phyloP scores from a whole-genome alignment of 345 rosid species.

The Pseudoturritis turrita region DNA sequence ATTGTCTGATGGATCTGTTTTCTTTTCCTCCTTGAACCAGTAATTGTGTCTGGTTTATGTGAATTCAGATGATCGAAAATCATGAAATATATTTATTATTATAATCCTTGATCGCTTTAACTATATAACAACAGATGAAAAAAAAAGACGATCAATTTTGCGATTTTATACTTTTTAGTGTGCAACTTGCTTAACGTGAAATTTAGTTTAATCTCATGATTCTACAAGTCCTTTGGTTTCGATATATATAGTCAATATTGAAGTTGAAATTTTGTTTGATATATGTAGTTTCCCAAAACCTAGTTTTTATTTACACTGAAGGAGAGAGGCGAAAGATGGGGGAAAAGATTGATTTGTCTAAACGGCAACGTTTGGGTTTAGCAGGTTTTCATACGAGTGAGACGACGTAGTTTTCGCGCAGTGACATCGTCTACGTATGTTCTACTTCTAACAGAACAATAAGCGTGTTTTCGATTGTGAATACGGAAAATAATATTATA shows the following conservation, averaged over 20 bases:
- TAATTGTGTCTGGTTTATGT: background rate
- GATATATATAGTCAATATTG: background rate
- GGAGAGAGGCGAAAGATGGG: background rate
- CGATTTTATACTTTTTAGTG: too few species aligned
- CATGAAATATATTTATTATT: background rate
- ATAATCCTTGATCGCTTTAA: too few species aligned
- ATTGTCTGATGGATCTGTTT: background rate
- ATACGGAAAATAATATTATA: background rate
- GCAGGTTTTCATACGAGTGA: background rate
- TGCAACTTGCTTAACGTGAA: background rate
- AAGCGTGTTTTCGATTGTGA: background rate
- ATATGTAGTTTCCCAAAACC: too few species aligned
- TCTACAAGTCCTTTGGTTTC: background rate
- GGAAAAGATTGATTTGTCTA: background rate
- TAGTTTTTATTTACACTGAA: too few species aligned
- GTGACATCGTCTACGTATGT: background rate
- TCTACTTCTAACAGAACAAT: background rate
- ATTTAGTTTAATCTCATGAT: background rate
- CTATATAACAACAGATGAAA: too few species aligned
- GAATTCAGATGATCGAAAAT: background rate
- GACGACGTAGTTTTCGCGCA: background rate
- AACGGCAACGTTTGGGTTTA: background rate
- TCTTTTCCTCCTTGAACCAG: background rate
- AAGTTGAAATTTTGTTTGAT: background rate
- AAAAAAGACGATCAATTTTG: too few species aligned